Percentiles rank a stretch among this genome's conserved stretches.
phyloP scores from a whole-genome alignment of 2,329 filamentous ascomycete species.

The Chrysoporthe puriensis region DNA sequence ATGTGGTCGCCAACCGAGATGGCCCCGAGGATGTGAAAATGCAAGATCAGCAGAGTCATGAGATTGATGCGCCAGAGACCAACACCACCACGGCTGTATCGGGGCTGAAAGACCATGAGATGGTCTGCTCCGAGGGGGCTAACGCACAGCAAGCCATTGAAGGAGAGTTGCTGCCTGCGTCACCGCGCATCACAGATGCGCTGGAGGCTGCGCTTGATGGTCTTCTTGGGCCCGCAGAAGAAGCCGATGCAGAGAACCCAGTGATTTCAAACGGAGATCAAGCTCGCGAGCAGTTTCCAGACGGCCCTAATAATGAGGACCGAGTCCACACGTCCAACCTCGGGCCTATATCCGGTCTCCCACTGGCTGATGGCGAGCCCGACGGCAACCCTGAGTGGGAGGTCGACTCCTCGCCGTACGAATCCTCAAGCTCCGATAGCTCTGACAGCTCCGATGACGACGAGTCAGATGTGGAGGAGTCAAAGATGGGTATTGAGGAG shows the following conservation, averaged over 20 bases:
- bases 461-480: conserved; percentile 67
- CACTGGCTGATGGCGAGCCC: conserved; percentile 2
- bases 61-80: not conserved
- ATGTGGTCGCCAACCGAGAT: not conserved
- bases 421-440: conserved; percentile 65
- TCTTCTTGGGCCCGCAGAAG: conserved; percentile 25
- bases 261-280: conserved; percentile 5
- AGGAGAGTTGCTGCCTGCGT: conserved; percentile 14
- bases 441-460: conserved; percentile 59
- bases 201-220: conserved; percentile 34
- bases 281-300: not conserved
- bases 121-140: not conserved
- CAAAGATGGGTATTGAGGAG: conserved; percentile 72
- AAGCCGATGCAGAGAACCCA: not conserved
- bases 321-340: not conserved
- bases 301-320: not conserved
- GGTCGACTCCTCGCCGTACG: conserved; percentile 74
- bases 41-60: conserved; percentile 9
- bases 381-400: conserved; percentile 77
- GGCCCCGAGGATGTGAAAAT: conserved; percentile 12
- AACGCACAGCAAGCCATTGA: conserved; percentile 9
- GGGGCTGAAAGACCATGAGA: conserved; percentile 8
- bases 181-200: conserved; percentile 32
- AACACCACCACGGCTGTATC: not conserved
- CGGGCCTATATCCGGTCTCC: not conserved